Conservation (phyloP, 768 basidiomycete genomes). For the Trametes villosa region DNA sequence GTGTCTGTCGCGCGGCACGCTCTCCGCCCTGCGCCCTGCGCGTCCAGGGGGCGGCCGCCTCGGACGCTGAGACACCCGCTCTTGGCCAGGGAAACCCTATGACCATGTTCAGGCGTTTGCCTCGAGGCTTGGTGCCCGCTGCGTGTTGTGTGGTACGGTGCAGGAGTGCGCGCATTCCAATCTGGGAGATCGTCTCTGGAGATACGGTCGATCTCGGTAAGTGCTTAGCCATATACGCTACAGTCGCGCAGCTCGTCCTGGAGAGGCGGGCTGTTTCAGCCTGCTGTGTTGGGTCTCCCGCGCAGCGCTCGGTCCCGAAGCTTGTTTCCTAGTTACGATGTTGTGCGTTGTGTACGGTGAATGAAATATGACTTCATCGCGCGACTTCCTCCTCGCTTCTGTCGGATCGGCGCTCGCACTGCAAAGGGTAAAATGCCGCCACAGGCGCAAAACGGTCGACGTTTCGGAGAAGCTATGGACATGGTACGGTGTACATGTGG, state of each 20-base stretch:
- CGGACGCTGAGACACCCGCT: slow-evolving; percentile 6
- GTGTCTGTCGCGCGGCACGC: slow-evolving; percentile 10
- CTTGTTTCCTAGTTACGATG: slow-evolving; percentile 11
- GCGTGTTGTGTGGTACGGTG: background rate
- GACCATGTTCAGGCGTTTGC: slow-evolving; percentile 12
- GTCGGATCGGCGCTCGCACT: background rate
- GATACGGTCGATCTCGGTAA: slow-evolving; percentile 14
- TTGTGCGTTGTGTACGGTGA: slow-evolving; percentile 13
- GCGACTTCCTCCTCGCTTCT: slow-evolving; percentile 2
- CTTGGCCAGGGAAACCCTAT: slow-evolving; percentile 13
- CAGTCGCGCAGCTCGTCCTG: background rate
- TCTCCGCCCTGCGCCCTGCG: slow-evolving; percentile 18
- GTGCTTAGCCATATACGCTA: background rate
- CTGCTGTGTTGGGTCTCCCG: background rate
- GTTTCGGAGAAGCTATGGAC: slow-evolving; percentile 19
- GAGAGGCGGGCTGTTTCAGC: slow-evolving; percentile 1
- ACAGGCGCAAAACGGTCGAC: slow-evolving; percentile 22
- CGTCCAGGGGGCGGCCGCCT: background rate
- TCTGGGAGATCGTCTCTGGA: slow-evolving; percentile 17
- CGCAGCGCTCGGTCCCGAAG: slow-evolving; percentile 17
- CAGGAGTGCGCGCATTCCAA: slow-evolving; percentile 7
- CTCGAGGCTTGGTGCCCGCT: slow-evolving; percentile 15
- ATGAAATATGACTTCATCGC: background rate
- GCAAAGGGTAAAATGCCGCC: slow-evolving; percentile 3
- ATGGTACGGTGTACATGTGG: slow-evolving; percentile 22